phyloP scores from a whole-genome alignment of 495 filamentous ascomycete genomes.

The Penicillium macrosclerotiorum region DNA sequence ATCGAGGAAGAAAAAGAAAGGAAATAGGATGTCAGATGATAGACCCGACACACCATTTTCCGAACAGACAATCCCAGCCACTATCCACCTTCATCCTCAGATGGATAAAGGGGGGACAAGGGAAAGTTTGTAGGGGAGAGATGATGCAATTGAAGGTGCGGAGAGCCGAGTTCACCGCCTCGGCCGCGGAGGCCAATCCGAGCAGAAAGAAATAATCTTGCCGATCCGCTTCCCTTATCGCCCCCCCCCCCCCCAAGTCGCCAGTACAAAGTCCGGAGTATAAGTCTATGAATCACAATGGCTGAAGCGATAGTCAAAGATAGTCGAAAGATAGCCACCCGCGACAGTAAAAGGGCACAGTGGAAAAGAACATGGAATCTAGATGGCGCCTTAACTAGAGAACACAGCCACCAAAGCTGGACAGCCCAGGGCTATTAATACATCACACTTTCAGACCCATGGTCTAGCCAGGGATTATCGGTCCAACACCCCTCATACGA shows the following conservation, averaged over 20 bases:
- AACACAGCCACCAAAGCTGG: slow-evolving; percentile 11
- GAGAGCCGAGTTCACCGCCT: slow-evolving; percentile 27
- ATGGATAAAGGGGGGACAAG: neutral
- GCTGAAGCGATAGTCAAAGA: too few relatives aligned
- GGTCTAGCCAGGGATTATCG: slow-evolving; percentile 19
- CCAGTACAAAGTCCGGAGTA: too few relatives aligned
- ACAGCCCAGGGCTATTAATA: slow-evolving; percentile 13
- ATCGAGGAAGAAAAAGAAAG: too few relatives aligned
- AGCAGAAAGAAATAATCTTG: slow-evolving; percentile 21
- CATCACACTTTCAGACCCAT: slow-evolving; percentile 7
- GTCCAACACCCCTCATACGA: slow-evolving; percentile 7
- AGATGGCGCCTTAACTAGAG: neutral
- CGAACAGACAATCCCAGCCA: too few relatives aligned
- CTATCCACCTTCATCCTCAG: too few relatives aligned
- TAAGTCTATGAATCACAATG: too few relatives aligned
- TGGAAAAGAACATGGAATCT: too few relatives aligned
- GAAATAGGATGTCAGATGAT: too few relatives aligned
- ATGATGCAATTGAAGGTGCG: slow-evolving; percentile 27
- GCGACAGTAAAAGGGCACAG: too few relatives aligned
- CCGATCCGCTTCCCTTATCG: slow-evolving; percentile 18
- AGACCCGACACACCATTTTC: too few relatives aligned
- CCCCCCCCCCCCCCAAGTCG: too few relatives aligned
- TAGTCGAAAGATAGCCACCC: too few relatives aligned
- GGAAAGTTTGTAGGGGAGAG: neutral
- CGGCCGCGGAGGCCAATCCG: slow-evolving; percentile 13